These are phyloP conservation scores for Puccinia hordei DNA, from an alignment of 1,284 basidiomycete genomes.

Conservation along the genomic window DNA sequence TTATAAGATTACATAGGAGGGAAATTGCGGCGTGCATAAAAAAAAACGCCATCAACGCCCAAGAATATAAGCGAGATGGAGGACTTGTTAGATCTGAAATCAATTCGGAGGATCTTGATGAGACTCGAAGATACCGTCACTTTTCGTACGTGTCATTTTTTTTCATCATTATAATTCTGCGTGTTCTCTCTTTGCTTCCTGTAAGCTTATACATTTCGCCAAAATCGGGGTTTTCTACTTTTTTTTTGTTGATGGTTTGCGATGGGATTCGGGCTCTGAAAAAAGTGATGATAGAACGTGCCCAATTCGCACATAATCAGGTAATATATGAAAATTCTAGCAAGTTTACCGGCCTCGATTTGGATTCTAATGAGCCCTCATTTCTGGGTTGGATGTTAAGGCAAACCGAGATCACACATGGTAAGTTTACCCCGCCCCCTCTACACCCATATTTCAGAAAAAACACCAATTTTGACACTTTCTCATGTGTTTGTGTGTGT, in stretches of 20 bases:
- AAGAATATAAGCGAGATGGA: too few relatives aligned
- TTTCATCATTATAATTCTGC: neutral
- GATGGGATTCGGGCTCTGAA: neutral
- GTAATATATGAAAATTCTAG: constrained; percentile 71
- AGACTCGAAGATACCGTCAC: constrained; percentile 98
- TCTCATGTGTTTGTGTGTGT: too few relatives aligned
- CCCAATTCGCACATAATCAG: constrained; percentile 93
- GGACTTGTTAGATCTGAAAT: constrained; percentile 69
- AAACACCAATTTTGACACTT: too few relatives aligned
- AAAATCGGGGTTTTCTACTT: neutral
- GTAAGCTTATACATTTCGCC: too few relatives aligned
- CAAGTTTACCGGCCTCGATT: constrained; percentile 67
- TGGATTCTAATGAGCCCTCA: constrained; percentile 81
- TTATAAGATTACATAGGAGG: too few relatives aligned
- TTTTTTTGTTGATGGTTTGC: neutral
- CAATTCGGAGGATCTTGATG: constrained; percentile 81
- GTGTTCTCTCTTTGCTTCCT: too few relatives aligned
- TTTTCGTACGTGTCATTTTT: constrained; percentile 65
- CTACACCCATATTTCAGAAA: neutral
- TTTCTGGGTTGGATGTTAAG: constrained; percentile 89
- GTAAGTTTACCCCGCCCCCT: constrained; percentile 65
- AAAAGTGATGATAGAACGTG: constrained; percentile 83
- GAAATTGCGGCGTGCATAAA: too few relatives aligned
- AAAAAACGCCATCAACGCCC: too few relatives aligned
- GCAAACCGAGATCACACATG: constrained; percentile 91